Evolutionary conservation across 331 rosid species (phyloP).

Genomic region (Cydonia oblonga): DNA sequence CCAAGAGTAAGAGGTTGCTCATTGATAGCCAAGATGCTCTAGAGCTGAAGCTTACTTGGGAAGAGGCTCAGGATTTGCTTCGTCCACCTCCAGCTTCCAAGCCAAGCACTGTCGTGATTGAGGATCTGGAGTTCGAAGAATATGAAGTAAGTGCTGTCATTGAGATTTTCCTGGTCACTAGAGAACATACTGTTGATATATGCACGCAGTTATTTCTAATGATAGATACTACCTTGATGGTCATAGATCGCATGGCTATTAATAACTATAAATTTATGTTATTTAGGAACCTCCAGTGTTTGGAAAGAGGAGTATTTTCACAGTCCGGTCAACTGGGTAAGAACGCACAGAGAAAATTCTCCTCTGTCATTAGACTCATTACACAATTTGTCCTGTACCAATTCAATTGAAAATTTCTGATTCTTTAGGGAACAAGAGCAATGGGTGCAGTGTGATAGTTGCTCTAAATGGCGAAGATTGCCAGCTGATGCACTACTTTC

Average conservation of each 20-base stretch:
- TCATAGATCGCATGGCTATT: background rate
- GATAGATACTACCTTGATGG: background rate
- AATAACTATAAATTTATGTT: constrained; percentile 8
- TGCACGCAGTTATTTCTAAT: background rate
- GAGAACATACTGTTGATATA: background rate
- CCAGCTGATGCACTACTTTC: constrained; percentile 80
- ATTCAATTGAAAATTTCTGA: background rate
- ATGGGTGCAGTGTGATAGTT: constrained; percentile 91
- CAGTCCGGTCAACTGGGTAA: constrained; percentile 71
- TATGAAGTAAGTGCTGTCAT: constrained; percentile 61
- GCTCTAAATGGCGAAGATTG: constrained; percentile 88
- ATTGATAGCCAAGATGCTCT: constrained; percentile 91
- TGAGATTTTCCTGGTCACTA: background rate
- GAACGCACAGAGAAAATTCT: constrained; percentile 1
- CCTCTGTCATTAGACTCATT: background rate
- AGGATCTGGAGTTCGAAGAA: constrained; percentile 90
- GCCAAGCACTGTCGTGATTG: constrained; percentile 81
- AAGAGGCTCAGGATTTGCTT: constrained; percentile 93
- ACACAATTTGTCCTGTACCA: background rate
- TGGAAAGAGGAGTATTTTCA: constrained; percentile 86
- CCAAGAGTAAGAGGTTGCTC: constrained; percentile 90
- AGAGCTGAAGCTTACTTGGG: constrained; percentile 93
- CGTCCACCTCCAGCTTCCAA: constrained; percentile 82
- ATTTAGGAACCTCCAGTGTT: constrained; percentile 94
- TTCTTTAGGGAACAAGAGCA: constrained; percentile 73